A percentile compares a stretch with the other conserved stretches of the same genome.
Conservation (phyloP, 192 early-diverging fungal species). For the Linderina pennispora region DNA sequence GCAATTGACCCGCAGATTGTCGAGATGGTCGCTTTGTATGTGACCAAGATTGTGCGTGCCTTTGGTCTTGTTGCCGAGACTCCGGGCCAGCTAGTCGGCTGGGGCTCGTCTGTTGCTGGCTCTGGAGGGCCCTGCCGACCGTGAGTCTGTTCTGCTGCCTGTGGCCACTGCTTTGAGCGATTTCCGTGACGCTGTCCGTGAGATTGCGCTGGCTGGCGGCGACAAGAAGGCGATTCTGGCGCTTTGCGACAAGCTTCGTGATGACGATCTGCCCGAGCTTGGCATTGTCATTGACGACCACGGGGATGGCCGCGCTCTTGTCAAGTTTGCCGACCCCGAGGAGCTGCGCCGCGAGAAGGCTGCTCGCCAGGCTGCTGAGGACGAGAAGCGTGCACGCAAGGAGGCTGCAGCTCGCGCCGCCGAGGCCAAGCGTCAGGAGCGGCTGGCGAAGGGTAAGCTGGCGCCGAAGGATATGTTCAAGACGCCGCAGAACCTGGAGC, state of each 20-base stretch:
- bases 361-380: constrained; percentile 56
- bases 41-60: constrained; percentile 71
- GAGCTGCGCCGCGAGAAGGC: constrained; percentile 62
- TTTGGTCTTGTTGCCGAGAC: constrained; percentile 73
- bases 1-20: constrained; percentile 65
- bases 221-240: constrained; percentile 58
- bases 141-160: constrained; percentile 67
- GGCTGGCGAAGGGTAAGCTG: constrained; percentile 71
- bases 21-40: constrained; percentile 71
- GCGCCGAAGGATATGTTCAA: constrained; percentile 82
- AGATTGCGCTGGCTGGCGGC: constrained; percentile 53
- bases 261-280: constrained; percentile 80
- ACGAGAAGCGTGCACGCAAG: constrained; percentile 58
- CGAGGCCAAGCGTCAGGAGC: constrained; percentile 61
- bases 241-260: constrained; percentile 83
- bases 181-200: constrained; percentile 86
- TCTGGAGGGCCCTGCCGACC: constrained; percentile 19
- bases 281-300: constrained; percentile 92
- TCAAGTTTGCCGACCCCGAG: constrained; percentile 81
- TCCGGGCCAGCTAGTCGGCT: constrained; percentile 64
- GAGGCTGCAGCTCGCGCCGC: constrained; percentile 51
- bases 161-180: constrained; percentile 72
- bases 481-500: constrained; percentile 45
- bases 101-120: constrained; percentile 33
- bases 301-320: constrained; percentile 87